Evolutionary conservation across 768 basidiomycete species (phyloP).

Genomic region (Suillus subalutaceus): DNA sequence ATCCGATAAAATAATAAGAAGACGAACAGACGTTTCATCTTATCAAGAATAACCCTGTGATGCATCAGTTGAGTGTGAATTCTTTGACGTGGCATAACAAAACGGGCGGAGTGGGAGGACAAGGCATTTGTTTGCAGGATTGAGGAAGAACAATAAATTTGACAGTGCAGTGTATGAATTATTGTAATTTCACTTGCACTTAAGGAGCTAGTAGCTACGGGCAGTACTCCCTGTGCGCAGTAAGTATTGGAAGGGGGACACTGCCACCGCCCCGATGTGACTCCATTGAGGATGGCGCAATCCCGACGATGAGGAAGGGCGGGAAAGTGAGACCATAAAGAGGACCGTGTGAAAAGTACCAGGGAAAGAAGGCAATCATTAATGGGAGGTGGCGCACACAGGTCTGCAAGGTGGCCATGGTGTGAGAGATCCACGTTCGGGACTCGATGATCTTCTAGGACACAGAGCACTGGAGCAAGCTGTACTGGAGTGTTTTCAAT

Average conservation of each 20-base stretch:
- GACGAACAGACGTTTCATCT: background rate
- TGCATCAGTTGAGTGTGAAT: slow-evolving; percentile 9
- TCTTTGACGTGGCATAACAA: slow-evolving; percentile 8
- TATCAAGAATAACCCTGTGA: slow-evolving; percentile 9
- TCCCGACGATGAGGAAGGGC: background rate
- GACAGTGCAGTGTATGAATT: background rate
- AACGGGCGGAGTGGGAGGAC: slow-evolving; percentile 5
- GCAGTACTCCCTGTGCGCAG: slow-evolving; percentile 5
- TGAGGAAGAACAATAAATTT: background rate
- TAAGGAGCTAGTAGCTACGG: background rate
- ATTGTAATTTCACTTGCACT: too few relatives aligned
- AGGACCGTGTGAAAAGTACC: background rate
- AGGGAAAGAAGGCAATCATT: background rate
- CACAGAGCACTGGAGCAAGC: too few relatives aligned
- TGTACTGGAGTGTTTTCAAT: too few relatives aligned
- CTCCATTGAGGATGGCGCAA: slow-evolving; percentile 1
- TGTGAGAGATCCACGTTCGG: too few relatives aligned
- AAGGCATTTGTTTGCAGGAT: slow-evolving; percentile 2
- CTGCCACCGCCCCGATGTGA: background rate
- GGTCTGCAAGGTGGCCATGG: background rate
- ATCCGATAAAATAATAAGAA: slow-evolving; percentile 5
- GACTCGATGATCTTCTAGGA: too few relatives aligned
- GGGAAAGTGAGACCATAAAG: background rate
- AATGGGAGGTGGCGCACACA: background rate
- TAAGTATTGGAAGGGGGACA: background rate